Evolutionary conservation across 1,139 yeast species (phyloP).

Genomic region (Debaryomyces fabryi): DNA sequence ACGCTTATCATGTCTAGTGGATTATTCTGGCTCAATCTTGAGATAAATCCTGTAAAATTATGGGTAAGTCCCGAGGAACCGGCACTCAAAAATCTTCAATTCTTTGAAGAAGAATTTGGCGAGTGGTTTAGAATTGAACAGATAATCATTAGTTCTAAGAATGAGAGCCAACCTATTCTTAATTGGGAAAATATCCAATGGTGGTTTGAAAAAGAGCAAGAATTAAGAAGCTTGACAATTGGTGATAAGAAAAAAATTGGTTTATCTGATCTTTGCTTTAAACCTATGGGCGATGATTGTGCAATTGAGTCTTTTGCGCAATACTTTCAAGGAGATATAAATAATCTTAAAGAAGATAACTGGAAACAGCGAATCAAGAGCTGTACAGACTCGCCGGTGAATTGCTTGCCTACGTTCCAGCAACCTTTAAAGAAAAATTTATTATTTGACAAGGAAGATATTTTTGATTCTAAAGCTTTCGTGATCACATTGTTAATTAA

Average conservation of each 20-base stretch:
- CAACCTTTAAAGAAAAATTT: slow-evolving; percentile 80
- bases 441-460: slow-evolving; percentile 57
- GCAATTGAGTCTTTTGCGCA: slow-evolving; percentile 90
- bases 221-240: slow-evolving; percentile 41
- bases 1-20: slow-evolving; percentile 57
- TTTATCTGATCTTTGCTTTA: slow-evolving; percentile 76
- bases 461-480: slow-evolving; percentile 66
- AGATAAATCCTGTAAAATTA: slow-evolving; percentile 75
- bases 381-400: slow-evolving; percentile 83
- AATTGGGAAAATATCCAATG: slow-evolving; percentile 71
- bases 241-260: slow-evolving; percentile 27
- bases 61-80: slow-evolving; percentile 90
- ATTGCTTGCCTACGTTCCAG: slow-evolving; percentile 86
- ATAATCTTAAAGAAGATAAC: slow-evolving; percentile 45
- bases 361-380: slow-evolving; percentile 59
- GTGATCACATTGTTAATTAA: slow-evolving; percentile 72
- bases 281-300: slow-evolving; percentile 78
- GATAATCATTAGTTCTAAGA: slow-evolving; percentile 69
- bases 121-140: slow-evolving; percentile 93
- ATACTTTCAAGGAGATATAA: slow-evolving; percentile 72
- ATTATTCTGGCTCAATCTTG: slow-evolving; percentile 56
- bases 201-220: slow-evolving; percentile 82
- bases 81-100: slow-evolving; percentile 67
- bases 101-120: slow-evolving; percentile 81
- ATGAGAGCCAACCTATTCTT: slow-evolving; percentile 57